These are phyloP conservation scores for Wickerhamomyces sp. DNA, from an alignment of 1,139 yeast species.

Conservation along the genomic window DNA sequence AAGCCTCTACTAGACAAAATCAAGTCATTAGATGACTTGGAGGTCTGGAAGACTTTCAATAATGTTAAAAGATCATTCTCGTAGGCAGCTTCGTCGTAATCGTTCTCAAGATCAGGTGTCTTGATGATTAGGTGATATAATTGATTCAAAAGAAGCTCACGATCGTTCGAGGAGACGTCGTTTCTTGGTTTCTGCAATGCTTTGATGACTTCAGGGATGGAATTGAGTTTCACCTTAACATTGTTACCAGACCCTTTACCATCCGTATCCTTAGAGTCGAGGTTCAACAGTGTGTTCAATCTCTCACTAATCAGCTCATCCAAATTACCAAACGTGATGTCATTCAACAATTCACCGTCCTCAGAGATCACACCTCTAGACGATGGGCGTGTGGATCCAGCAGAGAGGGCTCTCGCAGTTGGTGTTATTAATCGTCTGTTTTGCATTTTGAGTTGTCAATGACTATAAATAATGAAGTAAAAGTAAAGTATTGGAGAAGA, in stretches of 20 bases:
- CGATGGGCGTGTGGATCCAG: constrained; percentile 12
- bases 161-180: constrained; percentile 20
- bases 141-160: constrained; percentile 21
- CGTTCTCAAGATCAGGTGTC: constrained; percentile 10
- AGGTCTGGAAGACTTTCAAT: constrained; percentile 7
- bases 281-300: constrained; percentile 11
- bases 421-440: constrained; percentile 1
- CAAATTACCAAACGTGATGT: constrained; percentile 21
- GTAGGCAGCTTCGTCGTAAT: constrained; percentile 10
- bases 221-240: constrained; percentile 15
- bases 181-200: constrained; percentile 15
- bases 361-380: constrained; percentile 20
- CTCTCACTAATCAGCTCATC: constrained; percentile 21
- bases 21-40: constrained; percentile 12
- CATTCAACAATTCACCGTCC: constrained; percentile 19
- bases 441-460: too few species aligned
- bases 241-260: constrained; percentile 7
- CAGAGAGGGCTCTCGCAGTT: constrained; percentile 5
- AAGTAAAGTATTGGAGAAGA: too few species aligned
- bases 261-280: constrained; percentile 6
- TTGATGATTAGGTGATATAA: constrained; percentile 14
- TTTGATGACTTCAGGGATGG: constrained; percentile 17
- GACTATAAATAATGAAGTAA: too few species aligned
- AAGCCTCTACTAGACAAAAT: constrained; percentile 16
- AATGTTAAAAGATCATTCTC: constrained; percentile 10